Evolutionary conservation across 2,329 filamentous ascomycete genomes (phyloP).

Genomic region (Hypoxylon sp.): DNA sequence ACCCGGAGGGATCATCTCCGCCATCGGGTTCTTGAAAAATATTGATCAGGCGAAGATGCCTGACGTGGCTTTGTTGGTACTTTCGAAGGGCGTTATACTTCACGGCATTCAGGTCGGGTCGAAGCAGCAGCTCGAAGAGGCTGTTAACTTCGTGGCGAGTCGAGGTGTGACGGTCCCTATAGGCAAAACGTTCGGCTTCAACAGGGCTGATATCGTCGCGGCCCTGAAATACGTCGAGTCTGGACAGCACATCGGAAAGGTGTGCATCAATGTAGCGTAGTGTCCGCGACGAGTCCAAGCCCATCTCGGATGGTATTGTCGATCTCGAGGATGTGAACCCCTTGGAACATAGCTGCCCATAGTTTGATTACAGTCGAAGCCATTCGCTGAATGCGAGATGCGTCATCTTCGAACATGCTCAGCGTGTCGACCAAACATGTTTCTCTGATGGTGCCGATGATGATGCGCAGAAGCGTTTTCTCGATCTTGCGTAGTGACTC

Average conservation of each 20-base stretch:
- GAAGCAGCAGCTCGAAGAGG: slow-evolving; percentile 48
- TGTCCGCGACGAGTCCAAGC: slow-evolving; percentile 25
- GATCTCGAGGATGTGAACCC: slow-evolving; percentile 42
- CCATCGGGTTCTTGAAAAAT: slow-evolving; percentile 51
- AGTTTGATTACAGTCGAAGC: slow-evolving; percentile 37
- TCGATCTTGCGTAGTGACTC: slow-evolving; percentile 29
- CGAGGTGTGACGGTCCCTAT: slow-evolving; percentile 43
- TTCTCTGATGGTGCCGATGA: slow-evolving; percentile 39
- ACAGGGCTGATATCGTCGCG: slow-evolving; percentile 40
- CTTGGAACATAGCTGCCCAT: slow-evolving; percentile 46
- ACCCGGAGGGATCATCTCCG: slow-evolving; percentile 54
- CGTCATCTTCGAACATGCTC: slow-evolving; percentile 27
- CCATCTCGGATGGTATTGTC: slow-evolving; percentile 36
- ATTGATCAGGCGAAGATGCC: slow-evolving; percentile 41
- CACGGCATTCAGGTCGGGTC: slow-evolving; percentile 49
- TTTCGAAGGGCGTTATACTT: slow-evolving; percentile 45
- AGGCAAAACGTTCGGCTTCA: slow-evolving; percentile 47
- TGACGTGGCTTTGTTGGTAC: slow-evolving; percentile 41
- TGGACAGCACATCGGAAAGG: slow-evolving; percentile 48
- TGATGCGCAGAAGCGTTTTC: slow-evolving; percentile 34
- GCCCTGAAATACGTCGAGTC: slow-evolving; percentile 27
- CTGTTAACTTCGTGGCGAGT: slow-evolving; percentile 42
- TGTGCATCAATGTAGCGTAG: slow-evolving; percentile 44
- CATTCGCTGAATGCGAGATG: slow-evolving; percentile 31
- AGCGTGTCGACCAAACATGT: slow-evolving; percentile 34